Conservation (phyloP, 345 rosid species). For the Pistacia integerrima region DNA sequence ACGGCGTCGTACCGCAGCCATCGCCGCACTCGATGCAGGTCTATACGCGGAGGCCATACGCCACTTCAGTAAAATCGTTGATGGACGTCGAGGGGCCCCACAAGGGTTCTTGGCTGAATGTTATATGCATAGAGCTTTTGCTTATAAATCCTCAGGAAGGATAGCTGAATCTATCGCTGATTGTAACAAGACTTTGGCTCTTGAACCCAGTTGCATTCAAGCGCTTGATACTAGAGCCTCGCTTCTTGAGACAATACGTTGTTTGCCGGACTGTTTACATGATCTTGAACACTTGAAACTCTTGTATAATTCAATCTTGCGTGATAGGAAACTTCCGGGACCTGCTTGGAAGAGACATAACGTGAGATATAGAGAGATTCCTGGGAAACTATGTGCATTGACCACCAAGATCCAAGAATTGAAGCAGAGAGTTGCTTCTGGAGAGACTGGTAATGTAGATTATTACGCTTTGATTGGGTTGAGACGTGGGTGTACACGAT, state of each 20-base stretch:
- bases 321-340: conserved; percentile 90
- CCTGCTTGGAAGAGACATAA: conserved; percentile 93
- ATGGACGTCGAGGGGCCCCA: conserved; percentile 84
- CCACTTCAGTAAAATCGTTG: conserved; percentile 86
- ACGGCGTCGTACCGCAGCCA: conserved; percentile 86
- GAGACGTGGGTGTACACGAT: conserved; percentile 80
- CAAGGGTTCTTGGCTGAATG: conserved; percentile 92
- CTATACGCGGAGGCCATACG: conserved; percentile 83
- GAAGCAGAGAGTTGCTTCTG: conserved; percentile 75
- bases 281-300: conserved; percentile 94
- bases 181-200: conserved; percentile 88
- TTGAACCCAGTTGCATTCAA: conserved; percentile 75
- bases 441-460: conserved; percentile 82
- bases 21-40: conserved; percentile 89
- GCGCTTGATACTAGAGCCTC: conserved; percentile 92
- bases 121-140: conserved; percentile 79
- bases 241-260: conserved; percentile 75
- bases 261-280: conserved; percentile 87
- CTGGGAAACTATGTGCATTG: conserved; percentile 73
- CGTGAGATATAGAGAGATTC: conserved; percentile 82
- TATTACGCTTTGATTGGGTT: conserved; percentile 81
- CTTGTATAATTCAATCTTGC: conserved; percentile 77
- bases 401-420: conserved; percentile 61
- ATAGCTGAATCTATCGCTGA: conserved; percentile 88
- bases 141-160: conserved; percentile 71